phyloP scores from a whole-genome alignment of 2,329 filamentous ascomycete genomes.

The Exophiala mesophila region DNA sequence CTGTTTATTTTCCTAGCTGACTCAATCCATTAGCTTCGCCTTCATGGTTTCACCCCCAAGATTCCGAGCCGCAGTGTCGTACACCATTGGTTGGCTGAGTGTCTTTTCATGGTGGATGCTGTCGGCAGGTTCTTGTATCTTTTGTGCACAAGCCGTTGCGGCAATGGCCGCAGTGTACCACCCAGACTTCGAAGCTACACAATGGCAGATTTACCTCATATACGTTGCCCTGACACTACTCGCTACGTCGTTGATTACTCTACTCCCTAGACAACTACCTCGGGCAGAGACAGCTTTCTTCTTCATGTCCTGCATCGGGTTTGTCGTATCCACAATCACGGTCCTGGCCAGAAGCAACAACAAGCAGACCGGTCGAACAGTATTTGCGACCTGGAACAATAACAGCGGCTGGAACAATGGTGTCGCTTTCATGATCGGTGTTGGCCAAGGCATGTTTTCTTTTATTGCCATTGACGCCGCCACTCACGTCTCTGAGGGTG shows the following conservation, averaged over 20 bases:
- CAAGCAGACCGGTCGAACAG: conserved; percentile 50
- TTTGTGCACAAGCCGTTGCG: conserved; percentile 16
- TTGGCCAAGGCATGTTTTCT: conserved; percentile 31
- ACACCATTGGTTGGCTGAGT: conserved; percentile 28
- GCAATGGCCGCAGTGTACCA: conserved; percentile 17
- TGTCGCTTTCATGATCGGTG: conserved; percentile 44
- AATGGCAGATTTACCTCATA: conserved; percentile 28
- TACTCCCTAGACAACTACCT: conserved; percentile 15
- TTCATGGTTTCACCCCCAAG: conserved; percentile 25
- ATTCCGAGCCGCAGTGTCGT: conserved; percentile 18
- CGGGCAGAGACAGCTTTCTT: conserved; percentile 19
- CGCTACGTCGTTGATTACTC: conserved; percentile 12
- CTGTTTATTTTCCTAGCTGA: not conserved
- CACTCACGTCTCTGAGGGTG: conserved; percentile 26
- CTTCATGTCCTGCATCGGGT: conserved; percentile 18
- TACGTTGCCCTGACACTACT: conserved; percentile 18
- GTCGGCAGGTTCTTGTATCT: conserved; percentile 18
- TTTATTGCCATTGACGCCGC: conserved; percentile 27
- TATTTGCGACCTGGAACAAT: conserved; percentile 55
- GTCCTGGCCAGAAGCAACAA: conserved; percentile 25
- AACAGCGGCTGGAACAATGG: conserved; percentile 64
- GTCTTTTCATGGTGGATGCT: conserved; percentile 27
- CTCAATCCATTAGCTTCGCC: conserved; percentile 20
- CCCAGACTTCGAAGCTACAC: conserved; percentile 15
- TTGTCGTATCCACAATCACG: conserved; percentile 28